These are phyloP conservation scores for Debaryomyces tyrocola DNA, from an alignment of 805 yeast genomes.

Conservation along the genomic window DNA sequence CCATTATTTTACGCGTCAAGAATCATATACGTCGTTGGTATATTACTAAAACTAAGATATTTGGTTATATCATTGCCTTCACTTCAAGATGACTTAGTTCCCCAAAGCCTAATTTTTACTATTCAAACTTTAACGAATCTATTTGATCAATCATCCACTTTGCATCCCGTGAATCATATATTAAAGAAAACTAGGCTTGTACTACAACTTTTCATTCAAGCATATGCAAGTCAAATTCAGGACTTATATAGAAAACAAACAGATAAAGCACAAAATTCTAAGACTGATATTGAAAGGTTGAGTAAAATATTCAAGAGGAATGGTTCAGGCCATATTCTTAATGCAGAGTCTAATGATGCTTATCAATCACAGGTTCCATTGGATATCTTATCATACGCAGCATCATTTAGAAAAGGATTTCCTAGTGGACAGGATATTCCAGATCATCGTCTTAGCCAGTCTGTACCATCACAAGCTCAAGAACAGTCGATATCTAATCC, in stretches of 20 bases:
- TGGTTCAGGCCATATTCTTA: slow-evolving; percentile 4
- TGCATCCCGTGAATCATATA: slow-evolving; percentile 43
- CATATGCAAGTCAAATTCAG: slow-evolving; percentile 56
- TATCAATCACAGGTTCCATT: slow-evolving; percentile 28
- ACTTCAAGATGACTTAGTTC: slow-evolving; percentile 44
- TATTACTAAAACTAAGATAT: slow-evolving; percentile 57
- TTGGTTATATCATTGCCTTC: slow-evolving; percentile 54
- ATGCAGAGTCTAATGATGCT: slow-evolving; percentile 6
- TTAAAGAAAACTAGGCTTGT: slow-evolving; percentile 56
- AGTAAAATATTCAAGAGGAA: slow-evolving; percentile 2
- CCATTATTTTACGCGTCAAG: slow-evolving; percentile 61
- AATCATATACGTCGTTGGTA: slow-evolving; percentile 64
- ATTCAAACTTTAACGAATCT: slow-evolving; percentile 29
- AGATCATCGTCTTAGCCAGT: not conserved
- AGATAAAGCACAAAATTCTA: slow-evolving; percentile 21
- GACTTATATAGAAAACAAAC: slow-evolving; percentile 25
- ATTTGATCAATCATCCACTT: slow-evolving; percentile 26
- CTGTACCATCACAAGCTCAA: not conserved
- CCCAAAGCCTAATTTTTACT: slow-evolving; percentile 41
- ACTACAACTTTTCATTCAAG: slow-evolving; percentile 58
- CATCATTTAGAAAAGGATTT: slow-evolving; percentile 29
- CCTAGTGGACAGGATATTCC: not conserved
- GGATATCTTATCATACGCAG: slow-evolving; percentile 43
- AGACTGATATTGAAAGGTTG: slow-evolving; percentile 19
- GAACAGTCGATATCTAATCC: not conserved